A percentile compares a stretch with the other conserved stretches of the same genome.
Evolutionary conservation across 2,329 filamentous ascomycete species (phyloP).

Genomic region (Colletotrichum camelliae): DNA sequence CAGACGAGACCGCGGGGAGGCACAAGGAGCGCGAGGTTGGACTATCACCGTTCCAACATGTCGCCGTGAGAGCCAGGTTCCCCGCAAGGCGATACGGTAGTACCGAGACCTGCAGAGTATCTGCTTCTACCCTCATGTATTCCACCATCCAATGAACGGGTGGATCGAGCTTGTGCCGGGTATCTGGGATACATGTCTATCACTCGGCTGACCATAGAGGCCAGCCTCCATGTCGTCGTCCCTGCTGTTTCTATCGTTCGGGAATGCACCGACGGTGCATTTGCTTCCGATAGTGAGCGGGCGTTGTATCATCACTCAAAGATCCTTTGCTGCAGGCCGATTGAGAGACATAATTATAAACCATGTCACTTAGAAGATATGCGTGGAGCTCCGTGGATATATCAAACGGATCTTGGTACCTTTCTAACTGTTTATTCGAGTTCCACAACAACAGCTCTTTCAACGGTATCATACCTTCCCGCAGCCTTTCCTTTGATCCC

Average conservation of each 20-base stretch:
- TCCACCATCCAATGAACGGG: background rate
- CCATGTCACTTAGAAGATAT: background rate
- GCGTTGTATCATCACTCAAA: fast-evolving
- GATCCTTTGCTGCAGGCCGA: background rate
- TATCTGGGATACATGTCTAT: background rate
- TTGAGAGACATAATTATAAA: background rate
- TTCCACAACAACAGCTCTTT: background rate
- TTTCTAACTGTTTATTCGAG: fast-evolving
- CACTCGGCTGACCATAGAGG: background rate
- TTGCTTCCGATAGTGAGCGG: background rate
- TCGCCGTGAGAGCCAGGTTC: background rate
- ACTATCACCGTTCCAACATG: background rate
- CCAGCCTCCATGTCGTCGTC: fast-evolving
- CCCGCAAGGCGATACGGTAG: background rate
- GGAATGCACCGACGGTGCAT: fast-evolving
- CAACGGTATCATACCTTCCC: background rate
- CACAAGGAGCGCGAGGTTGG: background rate
- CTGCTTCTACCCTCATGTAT: fast-evolving
- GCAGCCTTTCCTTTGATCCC: fast-evolving
- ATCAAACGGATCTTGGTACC: background rate
- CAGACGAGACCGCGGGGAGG: background rate
- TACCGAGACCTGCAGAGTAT: background rate
- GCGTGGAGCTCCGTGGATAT: background rate
- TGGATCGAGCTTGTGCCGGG: background rate
- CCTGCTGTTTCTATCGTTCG: background rate